phyloP scores from a whole-genome alignment of 768 basidiomycete species.

The Galerina marginata region DNA sequence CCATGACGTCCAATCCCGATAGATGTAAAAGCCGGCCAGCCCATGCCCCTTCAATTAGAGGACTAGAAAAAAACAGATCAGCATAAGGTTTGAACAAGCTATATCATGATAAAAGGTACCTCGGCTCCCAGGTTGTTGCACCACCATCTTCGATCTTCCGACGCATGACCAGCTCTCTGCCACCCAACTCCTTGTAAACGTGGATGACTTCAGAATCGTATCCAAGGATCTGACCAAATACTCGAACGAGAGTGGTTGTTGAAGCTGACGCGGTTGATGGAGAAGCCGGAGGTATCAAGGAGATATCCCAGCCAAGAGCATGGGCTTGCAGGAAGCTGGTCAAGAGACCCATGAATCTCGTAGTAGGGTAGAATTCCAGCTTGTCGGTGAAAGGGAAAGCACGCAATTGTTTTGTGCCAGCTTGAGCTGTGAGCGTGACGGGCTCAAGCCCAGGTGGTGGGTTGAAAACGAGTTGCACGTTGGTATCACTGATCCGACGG shows the following conservation, averaged over 20 bases:
- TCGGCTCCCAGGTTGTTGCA: conserved; percentile 65
- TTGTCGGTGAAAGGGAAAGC: conserved; percentile 49
- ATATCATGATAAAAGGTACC: conserved; percentile 37
- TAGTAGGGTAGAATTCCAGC: conserved; percentile 50
- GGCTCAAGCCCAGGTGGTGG: conserved; percentile 30
- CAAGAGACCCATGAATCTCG: conserved; percentile 60
- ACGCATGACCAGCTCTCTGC: conserved; percentile 68
- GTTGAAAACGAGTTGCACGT: conserved; percentile 49
- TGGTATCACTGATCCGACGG: conserved; percentile 42
- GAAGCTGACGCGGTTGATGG: conserved; percentile 68
- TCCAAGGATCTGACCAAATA: conserved; percentile 61
- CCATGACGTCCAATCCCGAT: conserved; percentile 67
- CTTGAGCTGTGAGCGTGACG: conserved; percentile 47
- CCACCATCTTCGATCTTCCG: conserved; percentile 61
- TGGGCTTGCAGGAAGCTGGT: conserved; percentile 67
- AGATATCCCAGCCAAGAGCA: conserved; percentile 69
- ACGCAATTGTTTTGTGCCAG: conserved; percentile 51
- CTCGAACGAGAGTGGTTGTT: conserved; percentile 58
- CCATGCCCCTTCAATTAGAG: conserved; percentile 64
- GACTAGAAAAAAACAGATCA: conserved; percentile 32
- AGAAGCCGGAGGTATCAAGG: conserved; percentile 59
- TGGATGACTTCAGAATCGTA: conserved; percentile 66
- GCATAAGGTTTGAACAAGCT: neutral
- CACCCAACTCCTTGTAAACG: conserved; percentile 73
- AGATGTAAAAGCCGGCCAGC: conserved; percentile 62